Evolutionary conservation across 768 basidiomycete genomes (phyloP), one percentile per base, ranked within the genome.

Genomic region (Amanita brunnescens): DNA sequence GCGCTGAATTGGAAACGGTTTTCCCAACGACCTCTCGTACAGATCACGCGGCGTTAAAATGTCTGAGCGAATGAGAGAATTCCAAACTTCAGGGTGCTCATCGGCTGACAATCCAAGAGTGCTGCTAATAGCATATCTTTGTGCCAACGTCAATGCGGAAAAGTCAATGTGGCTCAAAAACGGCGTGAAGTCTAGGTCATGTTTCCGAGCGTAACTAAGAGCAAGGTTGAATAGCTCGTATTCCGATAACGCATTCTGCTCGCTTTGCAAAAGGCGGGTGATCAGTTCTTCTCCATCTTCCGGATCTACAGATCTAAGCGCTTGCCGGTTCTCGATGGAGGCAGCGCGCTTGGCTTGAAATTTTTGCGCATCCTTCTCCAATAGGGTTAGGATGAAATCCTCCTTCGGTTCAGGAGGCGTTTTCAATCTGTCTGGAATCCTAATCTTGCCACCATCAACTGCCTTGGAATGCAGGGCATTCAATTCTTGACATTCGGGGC

Each of bases 401-500:
- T 67, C 67, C 1, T 61, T 58, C 3, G 71, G 69, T 23, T 70
- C 67, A 1, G 80, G 80, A 2, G 79, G 77, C 13, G 64, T 75
- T n/a, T 64, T 61, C 20, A 85, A 64, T 41, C 76, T 69, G 34
- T 78, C 80, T 0, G 78, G 83, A 47, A 80, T 81, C 59, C 68
- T 78, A 46, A 85, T 74, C 9, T 70, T 70, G 0, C 77, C 83
- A 0, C 83, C 83, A 55, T 85, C 83, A 1, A 85, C 83, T 2
- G 77, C 80, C 49, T 82, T 80, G 2, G 83, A 86, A 56, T 86
- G 81, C 7, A 86, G 64, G 0, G 82, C 83, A 53, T 85, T 85
- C 21, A 86, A 68, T 58, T 86, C 83, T 57, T 85, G 83, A 55
- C 83, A 86, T 64, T 86, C 77, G 0, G 74, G 63, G 57, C 78